A percentile compares a stretch with the other conserved stretches of the same genome.
phyloP scores from a whole-genome alignment of 2,329 filamentous ascomycete species.

The Neofusicoccum umdonicola region DNA sequence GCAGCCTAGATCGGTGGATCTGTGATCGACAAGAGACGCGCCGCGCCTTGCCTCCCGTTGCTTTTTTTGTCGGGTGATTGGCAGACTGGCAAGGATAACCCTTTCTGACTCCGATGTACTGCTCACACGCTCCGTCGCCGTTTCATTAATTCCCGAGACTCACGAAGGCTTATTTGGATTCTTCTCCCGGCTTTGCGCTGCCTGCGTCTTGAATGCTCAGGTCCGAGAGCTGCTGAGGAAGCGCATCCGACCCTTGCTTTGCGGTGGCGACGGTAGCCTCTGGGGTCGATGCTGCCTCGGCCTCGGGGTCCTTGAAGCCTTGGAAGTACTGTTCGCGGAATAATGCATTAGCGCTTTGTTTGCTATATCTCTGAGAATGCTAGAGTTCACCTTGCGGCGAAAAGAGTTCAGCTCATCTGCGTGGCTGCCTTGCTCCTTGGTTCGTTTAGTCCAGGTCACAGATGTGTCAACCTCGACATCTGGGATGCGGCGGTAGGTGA shows the following conservation, averaged over 20 bases:
- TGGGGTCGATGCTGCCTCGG: not conserved
- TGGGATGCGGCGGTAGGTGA: slow-evolving; percentile 75
- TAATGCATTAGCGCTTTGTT: not conserved
- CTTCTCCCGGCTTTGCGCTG: not conserved
- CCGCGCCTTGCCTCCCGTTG: not conserved
- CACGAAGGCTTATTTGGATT: not conserved
- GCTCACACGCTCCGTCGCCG: not conserved
- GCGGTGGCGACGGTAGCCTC: not conserved
- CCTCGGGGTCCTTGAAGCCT: slow-evolving; percentile 33
- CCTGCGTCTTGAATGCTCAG: not conserved
- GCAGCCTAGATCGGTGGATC: not conserved
- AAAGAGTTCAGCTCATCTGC: slow-evolving; percentile 70
- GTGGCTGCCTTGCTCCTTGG: slow-evolving; percentile 44
- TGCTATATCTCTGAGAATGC: not conserved
- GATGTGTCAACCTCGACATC: slow-evolving; percentile 28
- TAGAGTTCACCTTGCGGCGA: slow-evolving; percentile 49
- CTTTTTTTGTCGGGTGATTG: not conserved
- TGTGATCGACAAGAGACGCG: not conserved
- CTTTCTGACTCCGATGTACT: not conserved
- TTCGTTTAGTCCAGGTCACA: slow-evolving; percentile 24
- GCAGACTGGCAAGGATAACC: too few relatives aligned
- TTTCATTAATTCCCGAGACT: not conserved
- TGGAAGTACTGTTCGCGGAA: slow-evolving; percentile 32
- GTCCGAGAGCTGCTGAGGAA: not conserved
- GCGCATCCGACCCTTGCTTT: not conserved